These are phyloP conservation scores for Candida cerambycidarum DNA, from an alignment of 805 yeast genomes.

Conservation along the genomic window DNA sequence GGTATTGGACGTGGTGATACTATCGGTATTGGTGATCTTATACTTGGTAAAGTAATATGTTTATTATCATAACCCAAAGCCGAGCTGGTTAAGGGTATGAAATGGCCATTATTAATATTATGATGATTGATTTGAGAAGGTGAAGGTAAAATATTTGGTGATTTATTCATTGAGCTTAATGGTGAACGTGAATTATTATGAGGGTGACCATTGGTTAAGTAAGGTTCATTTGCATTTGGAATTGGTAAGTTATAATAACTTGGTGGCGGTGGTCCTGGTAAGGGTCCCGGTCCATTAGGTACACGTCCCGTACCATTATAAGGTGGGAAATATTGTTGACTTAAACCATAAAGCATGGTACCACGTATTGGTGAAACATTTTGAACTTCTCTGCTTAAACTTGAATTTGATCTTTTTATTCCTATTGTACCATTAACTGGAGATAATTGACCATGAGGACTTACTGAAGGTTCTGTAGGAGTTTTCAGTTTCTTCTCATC, in stretches of 20 bases:
- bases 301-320: constrained; percentile 34
- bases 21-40: neutral
- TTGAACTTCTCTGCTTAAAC: neutral
- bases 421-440: neutral
- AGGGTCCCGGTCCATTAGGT: constrained; percentile 44
- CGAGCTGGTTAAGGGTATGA: neutral
- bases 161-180: neutral
- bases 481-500: constrained; percentile 13
- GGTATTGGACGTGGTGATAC: neutral
- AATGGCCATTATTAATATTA: neutral
- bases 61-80: neutral
- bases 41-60: constrained; percentile 4
- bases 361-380: neutral
- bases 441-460: neutral
- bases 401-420: neutral
- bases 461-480: neutral
- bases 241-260: constrained; percentile 5
- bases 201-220: neutral
- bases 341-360: constrained; percentile 10
- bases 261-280: constrained; percentile 42
- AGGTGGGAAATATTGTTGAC: constrained; percentile 27
- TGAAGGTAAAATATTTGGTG: neutral
- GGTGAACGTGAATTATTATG: neutral
- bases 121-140: neutral
- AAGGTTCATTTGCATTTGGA: neutral